phyloP scores from a whole-genome alignment of 306 rosid species.

The Sesbania bispinosa region DNA sequence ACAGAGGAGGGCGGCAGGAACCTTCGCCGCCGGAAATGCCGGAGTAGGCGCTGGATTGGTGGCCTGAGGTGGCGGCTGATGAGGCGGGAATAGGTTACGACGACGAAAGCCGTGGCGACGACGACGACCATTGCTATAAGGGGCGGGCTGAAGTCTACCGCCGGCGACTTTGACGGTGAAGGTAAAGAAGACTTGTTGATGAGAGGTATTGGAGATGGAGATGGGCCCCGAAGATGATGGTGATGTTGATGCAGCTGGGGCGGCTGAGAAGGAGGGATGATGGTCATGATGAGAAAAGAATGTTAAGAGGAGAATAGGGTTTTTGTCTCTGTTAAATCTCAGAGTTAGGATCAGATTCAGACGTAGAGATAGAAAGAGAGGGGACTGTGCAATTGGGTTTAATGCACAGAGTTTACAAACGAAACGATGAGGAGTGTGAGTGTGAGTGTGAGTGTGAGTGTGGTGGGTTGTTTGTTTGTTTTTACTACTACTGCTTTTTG shows the following conservation, averaged over 20 bases:
- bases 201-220: slow-evolving; percentile 20
- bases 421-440: slow-evolving; percentile 36
- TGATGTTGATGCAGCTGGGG: slow-evolving; percentile 24
- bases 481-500: not conserved
- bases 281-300: not conserved
- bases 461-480: not conserved
- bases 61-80: slow-evolving; percentile 80
- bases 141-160: slow-evolving; percentile 83
- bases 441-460: not conserved
- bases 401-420: not conserved
- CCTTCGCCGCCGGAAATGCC: slow-evolving; percentile 48
- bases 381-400: slow-evolving; percentile 21
- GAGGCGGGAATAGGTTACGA: slow-evolving; percentile 85
- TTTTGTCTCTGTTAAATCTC: too few relatives aligned
- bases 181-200: not conserved
- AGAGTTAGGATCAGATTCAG: too few relatives aligned
- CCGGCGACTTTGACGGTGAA: slow-evolving; percentile 48
- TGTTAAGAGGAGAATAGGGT: not conserved
- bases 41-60: slow-evolving; percentile 39
- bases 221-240: slow-evolving; percentile 21
- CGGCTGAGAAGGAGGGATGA: slow-evolving; percentile 21
- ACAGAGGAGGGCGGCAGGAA: slow-evolving; percentile 61
- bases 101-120: slow-evolving; percentile 74
- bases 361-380: not conserved
- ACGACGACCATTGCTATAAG: slow-evolving; percentile 89